Conservation (phyloP, 2,329 filamentous ascomycete genomes). For the Arachnopeziza araneosa region DNA sequence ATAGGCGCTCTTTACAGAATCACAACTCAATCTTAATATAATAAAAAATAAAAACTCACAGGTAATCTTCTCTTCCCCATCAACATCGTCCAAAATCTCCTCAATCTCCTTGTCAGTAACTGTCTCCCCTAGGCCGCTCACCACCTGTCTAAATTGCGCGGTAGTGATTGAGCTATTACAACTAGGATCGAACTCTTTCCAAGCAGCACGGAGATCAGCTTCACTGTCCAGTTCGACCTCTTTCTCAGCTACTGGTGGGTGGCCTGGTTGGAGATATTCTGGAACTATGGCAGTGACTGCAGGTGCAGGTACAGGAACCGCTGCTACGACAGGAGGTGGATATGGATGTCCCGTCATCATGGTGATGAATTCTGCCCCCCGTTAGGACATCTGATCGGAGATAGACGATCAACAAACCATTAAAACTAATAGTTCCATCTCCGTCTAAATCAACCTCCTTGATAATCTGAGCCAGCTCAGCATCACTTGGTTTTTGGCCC, state of each 20-base stretch:
- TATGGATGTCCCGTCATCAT: constrained; percentile 38
- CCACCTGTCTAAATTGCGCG: constrained; percentile 32
- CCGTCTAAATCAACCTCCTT: constrained; percentile 36
- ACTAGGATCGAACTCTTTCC: constrained; percentile 33
- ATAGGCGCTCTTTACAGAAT: too few relatives aligned
- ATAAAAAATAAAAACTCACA: constrained; percentile 28
- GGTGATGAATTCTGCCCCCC: constrained; percentile 34
- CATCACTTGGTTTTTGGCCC: constrained; percentile 29
- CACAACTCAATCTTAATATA: background rate
- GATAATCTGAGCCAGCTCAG: constrained; percentile 35
- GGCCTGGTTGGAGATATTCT: background rate
- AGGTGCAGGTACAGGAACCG: background rate
- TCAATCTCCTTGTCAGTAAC: constrained; percentile 33
- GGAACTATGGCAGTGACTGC: background rate
- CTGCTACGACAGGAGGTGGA: constrained; percentile 16
- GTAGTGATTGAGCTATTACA: constrained; percentile 32
- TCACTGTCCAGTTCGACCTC: constrained; percentile 15
- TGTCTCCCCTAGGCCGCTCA: constrained; percentile 30
- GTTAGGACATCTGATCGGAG: constrained; percentile 1
- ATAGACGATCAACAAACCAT: constrained; percentile 25
- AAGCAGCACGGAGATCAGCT: constrained; percentile 30
- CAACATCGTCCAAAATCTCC: constrained; percentile 31
- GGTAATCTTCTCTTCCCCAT: constrained; percentile 33
- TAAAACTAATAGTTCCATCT: constrained; percentile 36
- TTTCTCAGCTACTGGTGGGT: background rate